A percentile compares a stretch with the other conserved stretches of the same genome.
Evolutionary conservation across 1,284 basidiomycete genomes (phyloP).

Genomic region (Polyporus tsugae): DNA sequence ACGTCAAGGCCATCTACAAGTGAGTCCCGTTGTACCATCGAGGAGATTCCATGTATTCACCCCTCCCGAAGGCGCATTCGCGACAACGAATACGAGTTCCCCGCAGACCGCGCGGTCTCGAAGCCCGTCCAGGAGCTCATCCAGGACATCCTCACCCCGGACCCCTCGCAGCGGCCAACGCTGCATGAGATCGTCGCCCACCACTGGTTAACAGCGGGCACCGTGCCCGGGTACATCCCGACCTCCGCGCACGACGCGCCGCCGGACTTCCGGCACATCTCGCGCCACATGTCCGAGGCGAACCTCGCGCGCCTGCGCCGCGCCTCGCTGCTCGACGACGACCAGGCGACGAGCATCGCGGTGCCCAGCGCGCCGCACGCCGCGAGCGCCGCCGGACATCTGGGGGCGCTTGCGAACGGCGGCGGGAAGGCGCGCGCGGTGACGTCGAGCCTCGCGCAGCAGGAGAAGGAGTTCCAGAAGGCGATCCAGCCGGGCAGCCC

Average conservation of each 20-base stretch:
- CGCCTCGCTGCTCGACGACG: slow-evolving; percentile 67
- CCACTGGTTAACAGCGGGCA: slow-evolving; percentile 85
- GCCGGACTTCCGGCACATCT: slow-evolving; percentile 81
- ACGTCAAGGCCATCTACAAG: slow-evolving; percentile 96
- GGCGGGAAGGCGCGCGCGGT: slow-evolving; percentile 49
- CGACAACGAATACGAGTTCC: slow-evolving; percentile 95
- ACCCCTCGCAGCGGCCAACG: slow-evolving; percentile 83
- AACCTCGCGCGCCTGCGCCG: slow-evolving; percentile 78
- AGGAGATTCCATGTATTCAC: slow-evolving; percentile 4
- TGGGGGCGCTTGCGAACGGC: slow-evolving; percentile 25
- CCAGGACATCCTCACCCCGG: slow-evolving; percentile 84
- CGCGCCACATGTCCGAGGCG: slow-evolving; percentile 64
- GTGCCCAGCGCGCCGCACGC: slow-evolving; percentile 43
- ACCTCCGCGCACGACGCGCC: slow-evolving; percentile 75
- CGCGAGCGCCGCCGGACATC: not conserved
- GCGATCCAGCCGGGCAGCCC: slow-evolving; percentile 96
- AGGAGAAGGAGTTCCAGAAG: slow-evolving; percentile 95
- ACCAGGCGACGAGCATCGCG: slow-evolving; percentile 54
- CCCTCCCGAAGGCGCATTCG: slow-evolving; percentile 78
- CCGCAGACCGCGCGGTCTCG: slow-evolving; percentile 79
- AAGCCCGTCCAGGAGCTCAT: slow-evolving; percentile 82
- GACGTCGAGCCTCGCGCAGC: slow-evolving; percentile 76
- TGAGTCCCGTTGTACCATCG: slow-evolving; percentile 45
- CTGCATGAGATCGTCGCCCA: slow-evolving; percentile 89
- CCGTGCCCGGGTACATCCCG: slow-evolving; percentile 85